Evolutionary conservation across 2,329 filamentous ascomycete genomes (phyloP).

Genomic region (Epicoccum sorghinum): DNA sequence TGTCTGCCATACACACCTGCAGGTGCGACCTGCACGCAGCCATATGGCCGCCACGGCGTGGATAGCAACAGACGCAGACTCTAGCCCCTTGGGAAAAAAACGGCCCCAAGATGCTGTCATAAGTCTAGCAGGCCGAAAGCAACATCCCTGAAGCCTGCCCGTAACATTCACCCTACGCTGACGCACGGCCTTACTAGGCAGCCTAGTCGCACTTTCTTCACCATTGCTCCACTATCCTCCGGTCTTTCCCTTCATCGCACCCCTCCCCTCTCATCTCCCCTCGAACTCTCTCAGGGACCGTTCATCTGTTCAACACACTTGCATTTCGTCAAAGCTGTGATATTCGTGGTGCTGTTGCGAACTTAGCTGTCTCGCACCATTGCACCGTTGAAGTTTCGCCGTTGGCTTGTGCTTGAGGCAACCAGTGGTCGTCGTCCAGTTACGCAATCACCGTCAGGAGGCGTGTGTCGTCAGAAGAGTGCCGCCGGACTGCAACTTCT

Average conservation of each 20-base stretch:
- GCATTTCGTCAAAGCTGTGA: constrained; percentile 20
- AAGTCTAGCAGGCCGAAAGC: constrained; percentile 24
- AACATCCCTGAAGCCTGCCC: constrained; percentile 34
- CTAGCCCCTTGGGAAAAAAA: constrained; percentile 32
- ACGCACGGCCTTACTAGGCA: constrained; percentile 40
- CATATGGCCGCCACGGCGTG: constrained; percentile 16
- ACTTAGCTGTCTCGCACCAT: constrained; percentile 27
- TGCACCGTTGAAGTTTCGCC: constrained; percentile 6
- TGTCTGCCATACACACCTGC: background rate
- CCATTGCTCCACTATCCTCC: constrained; percentile 40
- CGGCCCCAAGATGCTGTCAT: constrained; percentile 38
- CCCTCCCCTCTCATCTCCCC: constrained; percentile 29
- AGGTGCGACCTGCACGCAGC: constrained; percentile 28
- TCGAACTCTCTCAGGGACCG: constrained; percentile 33
- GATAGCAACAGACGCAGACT: constrained; percentile 15
- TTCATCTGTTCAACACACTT: constrained; percentile 23
- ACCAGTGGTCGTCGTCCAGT: constrained; percentile 30
- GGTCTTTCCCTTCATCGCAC: constrained; percentile 33
- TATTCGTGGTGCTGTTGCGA: constrained; percentile 24
- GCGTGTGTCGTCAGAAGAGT: constrained; percentile 32
- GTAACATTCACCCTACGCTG: constrained; percentile 40
- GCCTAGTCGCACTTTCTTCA: constrained; percentile 40
- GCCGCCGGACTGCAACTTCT: constrained; percentile 23
- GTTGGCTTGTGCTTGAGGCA: constrained; percentile 23
- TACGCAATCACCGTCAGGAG: constrained; percentile 43